A percentile compares a stretch with the other conserved stretches of the same genome.
These are phyloP conservation scores for Closterium sp. DNA, from an alignment of 139 green algal species.

Conservation along the genomic window DNA sequence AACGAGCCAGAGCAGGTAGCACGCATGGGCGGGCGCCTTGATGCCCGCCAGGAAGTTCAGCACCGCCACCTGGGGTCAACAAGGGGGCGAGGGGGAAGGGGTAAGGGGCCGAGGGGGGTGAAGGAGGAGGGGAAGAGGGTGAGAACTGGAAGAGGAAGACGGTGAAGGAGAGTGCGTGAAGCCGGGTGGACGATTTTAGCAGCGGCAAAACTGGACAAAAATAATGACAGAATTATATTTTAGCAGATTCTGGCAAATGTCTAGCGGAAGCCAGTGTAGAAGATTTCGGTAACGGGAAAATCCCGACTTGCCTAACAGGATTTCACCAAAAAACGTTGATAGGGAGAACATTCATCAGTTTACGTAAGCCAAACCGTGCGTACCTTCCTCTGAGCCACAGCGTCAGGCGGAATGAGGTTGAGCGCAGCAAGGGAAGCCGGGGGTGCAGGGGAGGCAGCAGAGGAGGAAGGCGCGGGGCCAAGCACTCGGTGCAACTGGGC, in stretches of 20 bases:
- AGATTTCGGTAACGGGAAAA: too few species aligned
- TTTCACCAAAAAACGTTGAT: too few species aligned
- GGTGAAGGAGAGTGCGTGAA: too few species aligned
- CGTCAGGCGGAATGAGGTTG: not conserved
- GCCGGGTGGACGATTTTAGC: too few species aligned
- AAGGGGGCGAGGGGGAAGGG: not conserved
- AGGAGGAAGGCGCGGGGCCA: not conserved
- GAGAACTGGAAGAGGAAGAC: too few species aligned
- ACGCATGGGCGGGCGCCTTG: not conserved
- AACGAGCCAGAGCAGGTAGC: constrained; percentile 40
- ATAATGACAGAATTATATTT: too few species aligned
- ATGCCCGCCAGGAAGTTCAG: constrained; percentile 68
- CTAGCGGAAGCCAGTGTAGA: too few species aligned
- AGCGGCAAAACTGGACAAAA: too few species aligned
- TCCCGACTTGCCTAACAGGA: too few species aligned
- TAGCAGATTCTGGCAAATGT: too few species aligned
- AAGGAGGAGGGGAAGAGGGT: not conserved
- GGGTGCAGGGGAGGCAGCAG: not conserved
- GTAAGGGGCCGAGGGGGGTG: not conserved
- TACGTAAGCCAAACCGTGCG: too few species aligned
- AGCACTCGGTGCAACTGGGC: not conserved
- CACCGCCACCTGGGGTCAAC: constrained; percentile 59
- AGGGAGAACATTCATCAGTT: too few species aligned
- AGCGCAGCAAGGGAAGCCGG: not conserved
- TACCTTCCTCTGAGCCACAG: not conserved